Base-by-base conservation (phyloP, 441 rosid genomes). In the Sinapis alba region DNA sequence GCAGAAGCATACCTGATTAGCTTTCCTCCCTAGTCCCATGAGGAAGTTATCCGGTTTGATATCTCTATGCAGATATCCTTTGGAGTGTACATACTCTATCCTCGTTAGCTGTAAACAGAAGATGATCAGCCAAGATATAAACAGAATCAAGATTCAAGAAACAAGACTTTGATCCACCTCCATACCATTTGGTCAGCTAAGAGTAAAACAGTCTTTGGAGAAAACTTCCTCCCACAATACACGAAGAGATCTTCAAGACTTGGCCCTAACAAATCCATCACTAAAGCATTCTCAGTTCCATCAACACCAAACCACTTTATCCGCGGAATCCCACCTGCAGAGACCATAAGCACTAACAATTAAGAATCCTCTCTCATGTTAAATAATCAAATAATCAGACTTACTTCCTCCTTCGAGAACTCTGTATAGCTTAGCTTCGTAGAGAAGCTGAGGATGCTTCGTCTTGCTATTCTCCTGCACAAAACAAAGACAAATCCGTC, bases 11-110 rank as follows among this genome's bases (percentile, higher is more conserved):
- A 88, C 98, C 98, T 93, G 98, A 83, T 89, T 91, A 36, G 99
- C 99, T 84, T 91, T 92, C 15, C 94, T 86, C 12, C 96, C 96
- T 32, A 92, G 88, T 45, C 98, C 99, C 98, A 94, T 94, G 64
- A 94, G 94, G 50, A 92, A 94, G 87, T 94, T 92, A 84, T 94
- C 99, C 0, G 99, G 99, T 67, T 92, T 92, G 26, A 94, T 92
- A 76, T 92, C 98, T 84, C 98, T 88, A 74, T 92, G 98, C 67
- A 94, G 82, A 84, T 88, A 92, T 23, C 98, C 97, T 83, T 89
- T 94, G 5, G 98, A 89, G 78, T 95, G 97, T 56, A 88, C 90
- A 76, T 82, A 92, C 45, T 90, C 98, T 71, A 92, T 90, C 78
- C 99, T 90, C 19, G 99, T 85, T 26, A 94, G 85, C 99, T 94